These are phyloP conservation scores for Cudoniella acicularis DNA, from an alignment of 495 filamentous ascomycete genomes.

Conservation along the genomic window DNA sequence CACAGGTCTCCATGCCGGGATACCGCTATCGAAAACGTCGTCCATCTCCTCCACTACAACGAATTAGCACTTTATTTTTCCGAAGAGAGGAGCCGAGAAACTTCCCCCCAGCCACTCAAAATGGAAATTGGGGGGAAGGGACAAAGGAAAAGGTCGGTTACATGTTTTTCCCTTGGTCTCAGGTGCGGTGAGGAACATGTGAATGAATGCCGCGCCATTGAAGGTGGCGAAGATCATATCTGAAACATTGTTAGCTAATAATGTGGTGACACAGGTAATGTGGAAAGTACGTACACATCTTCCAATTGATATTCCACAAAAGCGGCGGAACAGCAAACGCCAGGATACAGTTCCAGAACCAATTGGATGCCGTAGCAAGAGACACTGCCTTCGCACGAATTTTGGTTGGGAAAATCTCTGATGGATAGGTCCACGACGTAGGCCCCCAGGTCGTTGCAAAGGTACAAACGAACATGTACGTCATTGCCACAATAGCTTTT, in stretches of 20 bases:
- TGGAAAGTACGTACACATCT: conserved; percentile 9
- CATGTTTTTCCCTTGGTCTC: conserved; percentile 33
- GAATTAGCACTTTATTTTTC: too few species aligned
- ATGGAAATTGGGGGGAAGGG: too few species aligned
- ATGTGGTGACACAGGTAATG: conserved; percentile 28
- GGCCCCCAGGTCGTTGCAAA: conserved; percentile 61
- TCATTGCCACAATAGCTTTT: conserved; percentile 57
- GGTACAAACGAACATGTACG: conserved; percentile 62
- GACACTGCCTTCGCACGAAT: conserved; percentile 65
- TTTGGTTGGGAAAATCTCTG: conserved; percentile 64
- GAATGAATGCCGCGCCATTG: conserved; percentile 51
- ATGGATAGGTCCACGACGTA: conserved; percentile 60
- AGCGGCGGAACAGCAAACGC: conserved; percentile 51
- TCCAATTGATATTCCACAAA: conserved; percentile 31
- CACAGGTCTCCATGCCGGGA: conserved; percentile 42
- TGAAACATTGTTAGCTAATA: not conserved
- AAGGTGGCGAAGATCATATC: conserved; percentile 44
- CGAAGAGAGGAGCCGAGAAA: too few species aligned
- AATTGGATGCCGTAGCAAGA: conserved; percentile 61
- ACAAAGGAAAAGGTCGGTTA: too few species aligned
- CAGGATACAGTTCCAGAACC: conserved; percentile 61
- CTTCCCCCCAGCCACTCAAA: too few species aligned
- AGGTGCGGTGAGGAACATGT: conserved; percentile 54
- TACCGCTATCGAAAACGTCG: conserved; percentile 44
- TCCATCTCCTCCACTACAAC: conserved; percentile 40